Conservation (phyloP, 257 asterid genomes). For the Salvia miltiorrhiza region DNA sequence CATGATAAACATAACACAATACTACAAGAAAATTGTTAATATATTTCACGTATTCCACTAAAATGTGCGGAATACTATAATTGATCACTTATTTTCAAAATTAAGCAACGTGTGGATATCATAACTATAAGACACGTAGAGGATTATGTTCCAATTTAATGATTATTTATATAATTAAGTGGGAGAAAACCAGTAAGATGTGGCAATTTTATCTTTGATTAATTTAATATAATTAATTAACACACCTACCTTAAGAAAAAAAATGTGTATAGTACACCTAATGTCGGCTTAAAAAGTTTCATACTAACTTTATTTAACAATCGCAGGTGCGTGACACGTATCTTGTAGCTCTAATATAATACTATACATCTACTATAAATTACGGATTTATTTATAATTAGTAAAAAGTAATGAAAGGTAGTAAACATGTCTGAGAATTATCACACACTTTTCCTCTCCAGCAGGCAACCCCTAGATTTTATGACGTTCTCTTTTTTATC, state of each 20-base stretch:
- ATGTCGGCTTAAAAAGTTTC: conserved; percentile 14
- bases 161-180: background rate
- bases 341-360: conserved; percentile 4
- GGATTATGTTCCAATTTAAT: background rate
- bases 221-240: background rate
- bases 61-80: background rate
- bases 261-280: conserved; percentile 1
- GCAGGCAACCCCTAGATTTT: background rate
- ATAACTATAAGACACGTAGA: conserved; percentile 16
- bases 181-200: conserved; percentile 10
- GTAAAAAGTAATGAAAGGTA: background rate
- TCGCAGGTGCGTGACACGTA: conserved; percentile 23
- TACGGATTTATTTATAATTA: background rate
- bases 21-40: background rate
- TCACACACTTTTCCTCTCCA: conserved; percentile 1
- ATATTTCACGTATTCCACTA: background rate
- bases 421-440: conserved; percentile 1
- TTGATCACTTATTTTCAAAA: background rate
- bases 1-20: background rate
- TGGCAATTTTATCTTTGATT: background rate
- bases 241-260: background rate
- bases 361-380: background rate
- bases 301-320: background rate
- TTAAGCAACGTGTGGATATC: conserved; percentile 7
- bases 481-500: background rate